These are phyloP conservation scores for Geotrichum histeridarum DNA, from an alignment of 1,139 yeast genomes.

Conservation along the genomic window DNA sequence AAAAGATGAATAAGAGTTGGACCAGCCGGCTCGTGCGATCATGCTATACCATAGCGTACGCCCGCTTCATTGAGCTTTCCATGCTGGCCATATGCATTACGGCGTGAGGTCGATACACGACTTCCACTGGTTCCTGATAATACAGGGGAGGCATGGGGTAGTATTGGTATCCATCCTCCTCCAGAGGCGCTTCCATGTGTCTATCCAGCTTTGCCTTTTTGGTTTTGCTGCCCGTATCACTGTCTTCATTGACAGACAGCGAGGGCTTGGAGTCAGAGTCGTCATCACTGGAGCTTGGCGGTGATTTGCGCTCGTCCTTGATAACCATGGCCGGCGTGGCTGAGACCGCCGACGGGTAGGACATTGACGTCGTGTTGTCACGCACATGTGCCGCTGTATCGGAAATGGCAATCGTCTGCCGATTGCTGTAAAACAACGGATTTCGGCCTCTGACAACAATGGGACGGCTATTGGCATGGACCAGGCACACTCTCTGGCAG, in stretches of 20 bases:
- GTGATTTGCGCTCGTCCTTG: slow-evolving; percentile 5
- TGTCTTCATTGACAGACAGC: slow-evolving; percentile 15
- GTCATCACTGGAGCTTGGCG: slow-evolving; percentile 6
- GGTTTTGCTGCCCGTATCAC: slow-evolving; percentile 4
- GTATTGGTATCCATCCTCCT: slow-evolving; percentile 41
- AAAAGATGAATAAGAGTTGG: not conserved
- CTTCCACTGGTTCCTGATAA: slow-evolving; percentile 56
- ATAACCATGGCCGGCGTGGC: not conserved
- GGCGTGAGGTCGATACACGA: slow-evolving; percentile 56
- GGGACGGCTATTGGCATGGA: slow-evolving; percentile 40
- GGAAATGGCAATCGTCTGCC: slow-evolving; percentile 43
- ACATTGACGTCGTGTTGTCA: not conserved
- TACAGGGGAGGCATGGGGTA: slow-evolving; percentile 54
- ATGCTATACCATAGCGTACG: slow-evolving; percentile 20
- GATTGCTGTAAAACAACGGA: slow-evolving; percentile 56
- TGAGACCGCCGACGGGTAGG: not conserved
- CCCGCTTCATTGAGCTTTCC: slow-evolving; percentile 3
- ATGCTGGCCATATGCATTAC: slow-evolving; percentile 44
- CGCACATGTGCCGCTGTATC: not conserved
- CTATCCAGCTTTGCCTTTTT: slow-evolving; percentile 11
- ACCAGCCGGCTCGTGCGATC: not conserved
- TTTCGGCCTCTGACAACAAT: slow-evolving; percentile 62
- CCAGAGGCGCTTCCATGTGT: slow-evolving; percentile 16
- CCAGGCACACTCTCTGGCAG: slow-evolving; percentile 29
- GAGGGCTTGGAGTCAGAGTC: slow-evolving; percentile 7